These are phyloP conservation scores for Heterobasidion parviporum DNA, from an alignment of 1,284 basidiomycete species.

Conservation along the genomic window DNA sequence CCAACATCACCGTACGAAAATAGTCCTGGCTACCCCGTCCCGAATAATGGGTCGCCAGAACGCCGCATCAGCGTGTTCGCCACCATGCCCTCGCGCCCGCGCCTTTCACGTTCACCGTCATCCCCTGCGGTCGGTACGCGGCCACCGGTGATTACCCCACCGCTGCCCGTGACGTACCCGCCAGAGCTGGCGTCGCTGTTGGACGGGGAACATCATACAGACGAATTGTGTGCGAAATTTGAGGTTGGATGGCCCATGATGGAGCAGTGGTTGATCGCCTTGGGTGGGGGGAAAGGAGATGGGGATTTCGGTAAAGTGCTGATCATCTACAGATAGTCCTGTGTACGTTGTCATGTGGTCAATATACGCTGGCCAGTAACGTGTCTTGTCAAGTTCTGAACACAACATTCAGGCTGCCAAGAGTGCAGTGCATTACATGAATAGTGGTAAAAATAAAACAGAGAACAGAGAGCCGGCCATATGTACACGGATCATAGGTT, in stretches of 20 bases:
- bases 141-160: conserved; percentile 6
- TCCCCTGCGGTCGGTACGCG: conserved; percentile 22
- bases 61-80: conserved; percentile 11
- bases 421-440: not conserved
- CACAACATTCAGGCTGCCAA: not conserved
- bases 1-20: conserved; percentile 11
- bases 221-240: conserved; percentile 81
- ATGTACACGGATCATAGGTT: conserved; percentile 12
- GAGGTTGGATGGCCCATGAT: conserved; percentile 80
- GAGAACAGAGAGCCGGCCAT: not conserved
- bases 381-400: no score
- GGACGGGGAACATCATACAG: conserved; percentile 86
- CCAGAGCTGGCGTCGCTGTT: conserved; percentile 55
- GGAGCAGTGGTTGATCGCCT: conserved; percentile 62
- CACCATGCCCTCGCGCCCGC: conserved; percentile 31
- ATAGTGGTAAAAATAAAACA: not conserved
- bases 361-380: no score
- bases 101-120: conserved; percentile 35
- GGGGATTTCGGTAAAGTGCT: conserved; percentile 42
- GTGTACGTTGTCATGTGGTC: not conserved
- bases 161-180: conserved; percentile 28
- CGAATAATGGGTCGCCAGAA: conserved; percentile 12
- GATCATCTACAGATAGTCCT: conserved; percentile 35
- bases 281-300: conserved; percentile 48
- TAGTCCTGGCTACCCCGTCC: conserved; percentile 9